phyloP scores from a whole-genome alignment of 2,329 filamentous ascomycete genomes.

The Phyllosticta capitalensis region DNA sequence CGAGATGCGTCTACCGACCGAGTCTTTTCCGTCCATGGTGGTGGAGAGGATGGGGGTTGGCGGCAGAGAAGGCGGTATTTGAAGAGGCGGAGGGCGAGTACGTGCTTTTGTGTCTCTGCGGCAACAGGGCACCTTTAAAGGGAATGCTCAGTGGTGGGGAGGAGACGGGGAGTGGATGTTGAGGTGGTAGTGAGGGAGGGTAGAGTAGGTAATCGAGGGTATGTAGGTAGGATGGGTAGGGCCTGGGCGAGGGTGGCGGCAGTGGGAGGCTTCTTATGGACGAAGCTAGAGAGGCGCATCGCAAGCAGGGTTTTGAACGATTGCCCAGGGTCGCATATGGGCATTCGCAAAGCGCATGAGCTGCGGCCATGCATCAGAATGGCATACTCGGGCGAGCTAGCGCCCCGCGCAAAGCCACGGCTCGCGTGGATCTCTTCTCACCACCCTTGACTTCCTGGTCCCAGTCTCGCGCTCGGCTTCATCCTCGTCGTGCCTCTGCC shows the following conservation, averaged over 20 bases:
- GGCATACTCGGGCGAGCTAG: conserved; percentile 10
- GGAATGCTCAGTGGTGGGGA: background rate
- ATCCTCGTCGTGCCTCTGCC: conserved; percentile 1
- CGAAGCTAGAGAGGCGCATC: conserved; percentile 8
- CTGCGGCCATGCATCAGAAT: conserved; percentile 7
- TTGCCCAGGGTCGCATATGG: conserved; percentile 12
- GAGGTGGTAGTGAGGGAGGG: background rate
- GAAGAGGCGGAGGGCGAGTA: background rate
- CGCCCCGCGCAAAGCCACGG: conserved; percentile 11
- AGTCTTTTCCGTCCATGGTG: conserved; percentile 43
- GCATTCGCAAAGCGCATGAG: conserved; percentile 10
- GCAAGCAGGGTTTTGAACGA: conserved; percentile 10
- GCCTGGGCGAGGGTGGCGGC: background rate
- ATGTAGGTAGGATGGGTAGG: background rate
- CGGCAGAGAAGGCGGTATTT: background rate
- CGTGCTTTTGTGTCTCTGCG: conserved; percentile 4
- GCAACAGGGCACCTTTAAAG: conserved; percentile 1
- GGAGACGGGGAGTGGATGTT: background rate
- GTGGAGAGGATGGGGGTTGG: background rate
- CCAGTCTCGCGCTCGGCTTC: background rate
- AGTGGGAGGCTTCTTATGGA: conserved; percentile 9
- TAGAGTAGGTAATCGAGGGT: background rate
- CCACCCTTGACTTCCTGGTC: background rate
- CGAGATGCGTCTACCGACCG: conserved; percentile 40
- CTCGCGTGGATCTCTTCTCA: conserved; percentile 10